Evolutionary conservation across 169 alveolate species (phyloP), one percentile per base, ranked within the genome.

Genomic region (Eimeria tenella): DNA sequence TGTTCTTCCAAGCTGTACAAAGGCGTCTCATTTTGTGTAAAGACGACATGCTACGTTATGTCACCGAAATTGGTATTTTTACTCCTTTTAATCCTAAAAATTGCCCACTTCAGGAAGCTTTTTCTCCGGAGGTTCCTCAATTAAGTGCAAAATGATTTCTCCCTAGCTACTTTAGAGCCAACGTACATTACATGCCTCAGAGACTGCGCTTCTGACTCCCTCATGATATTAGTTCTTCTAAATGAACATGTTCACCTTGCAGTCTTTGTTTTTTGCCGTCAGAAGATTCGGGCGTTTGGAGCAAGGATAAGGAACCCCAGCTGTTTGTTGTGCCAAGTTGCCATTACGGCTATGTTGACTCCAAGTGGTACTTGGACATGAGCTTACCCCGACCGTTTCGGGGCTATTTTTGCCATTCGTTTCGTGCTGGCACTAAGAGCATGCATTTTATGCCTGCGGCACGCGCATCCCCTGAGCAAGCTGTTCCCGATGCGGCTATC

Each of bases 261-360:
- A 31, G 42, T 31, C 42, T 31, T 31, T 31, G 42, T 31, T 31
- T 31, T 31, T 31, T 31, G 42, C 42, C 42, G 42, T 9, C 91
- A 84, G 91, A 84, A 60, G 91, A 84, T 25, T 31, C 79, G 31
- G 91, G 91, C 42, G 70, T 84, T 42, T 84, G 75, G 81, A 31
- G 25, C 52, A 84, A 84, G 91, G 91, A 84, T 31, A 58, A 84
- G 75, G 91, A 84, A 10, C 63, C 65, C 11, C 91, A 84, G 79
- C 79, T 84, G 23, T 84, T 62, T 62, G 79, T 62, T 25, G 91
- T 84, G 62, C 81, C 91, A 55, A 23, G 21, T 21, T 25, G 79
- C 65, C 91, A 60, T 49, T 84, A 84, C 79, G 91, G 91, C 53
- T 84, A 62, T 77, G 91, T 84, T 23, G 91, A 84, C 70, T 84